Evolutionary conservation across 1,284 basidiomycete genomes (phyloP), one percentile per base, ranked within the genome.

Genomic region (Pseudozyma sp.): DNA sequence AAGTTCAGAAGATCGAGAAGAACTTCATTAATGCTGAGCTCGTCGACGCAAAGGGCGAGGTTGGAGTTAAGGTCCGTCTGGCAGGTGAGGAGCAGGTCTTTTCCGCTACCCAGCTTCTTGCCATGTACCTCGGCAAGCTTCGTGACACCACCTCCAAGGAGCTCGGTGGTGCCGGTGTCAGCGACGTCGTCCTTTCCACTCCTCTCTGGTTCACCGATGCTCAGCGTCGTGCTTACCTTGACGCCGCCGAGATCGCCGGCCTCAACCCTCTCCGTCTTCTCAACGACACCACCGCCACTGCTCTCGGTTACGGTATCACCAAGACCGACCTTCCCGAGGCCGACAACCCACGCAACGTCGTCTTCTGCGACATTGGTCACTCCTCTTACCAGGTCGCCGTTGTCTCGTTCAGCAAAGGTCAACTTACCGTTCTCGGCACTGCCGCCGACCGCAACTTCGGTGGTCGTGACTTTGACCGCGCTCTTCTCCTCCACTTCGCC

Each of bases 311-410:
- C 69, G 83, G 83, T 68, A 83, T 84, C 74, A 83, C 83, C 54
- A 84, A 84, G 78, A 83, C 82, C 21, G 83, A 84, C 69, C 75
- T 84, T 8, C 83, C 83, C 44, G 83, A 84, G 44, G 75, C 81
- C 21, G 82, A 84, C 55, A 77, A 75, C 52, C 83, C 83, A 25
- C 79, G 83, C 53, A 71, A 83, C 61, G 82, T 84, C 65, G 76
- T 84, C 62, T 83, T 84, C 72, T 81, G 80, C 62, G 83, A 84
- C 73, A 78, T 84, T 69, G 83, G 83, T 38, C 83, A 83, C 78
- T 84, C 83, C 25, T 80, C 71, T 64, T 84, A 83, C 79, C 83
- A 84, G 73, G 83, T 83, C 42, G 77, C 83, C 64, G 70, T 84
- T 52, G 83, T 84, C 63, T 78, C 82, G 35, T 84, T 84, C 74